These are phyloP conservation scores for Ploettnerulaceae sp. DNA, from an alignment of 2,329 filamentous ascomycete species.

Conservation along the genomic window DNA sequence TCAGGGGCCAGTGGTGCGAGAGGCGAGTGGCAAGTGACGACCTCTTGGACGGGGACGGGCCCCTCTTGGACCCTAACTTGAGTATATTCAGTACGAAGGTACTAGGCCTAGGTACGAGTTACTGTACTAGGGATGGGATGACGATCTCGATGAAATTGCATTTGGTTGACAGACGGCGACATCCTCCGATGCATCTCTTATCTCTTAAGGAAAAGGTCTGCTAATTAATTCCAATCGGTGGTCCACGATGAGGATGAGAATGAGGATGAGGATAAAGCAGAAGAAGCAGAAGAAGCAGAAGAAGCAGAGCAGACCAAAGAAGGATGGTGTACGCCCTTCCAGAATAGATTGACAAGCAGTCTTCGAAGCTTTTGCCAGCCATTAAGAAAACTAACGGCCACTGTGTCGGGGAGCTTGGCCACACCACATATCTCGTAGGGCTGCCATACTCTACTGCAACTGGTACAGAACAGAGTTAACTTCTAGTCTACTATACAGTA, in stretches of 20 bases:
- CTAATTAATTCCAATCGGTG: background rate
- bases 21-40: background rate
- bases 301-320: background rate
- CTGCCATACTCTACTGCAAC: conserved; percentile 16
- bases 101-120: too few species aligned
- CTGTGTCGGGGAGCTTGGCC: conserved; percentile 8
- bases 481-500: too few species aligned
- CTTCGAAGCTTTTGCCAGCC: too few species aligned
- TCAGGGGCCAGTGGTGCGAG: background rate
- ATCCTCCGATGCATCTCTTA: conserved; percentile 7
- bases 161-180: conserved; percentile 7
- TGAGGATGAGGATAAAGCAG: background rate
- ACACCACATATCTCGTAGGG: conserved; percentile 17
- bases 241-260: background rate
- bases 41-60: background rate
- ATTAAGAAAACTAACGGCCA: too few species aligned
- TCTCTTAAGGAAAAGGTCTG: too few species aligned
- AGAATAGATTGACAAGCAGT: background rate
- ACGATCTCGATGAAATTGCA: conserved; percentile 7
- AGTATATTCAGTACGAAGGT: too few species aligned
- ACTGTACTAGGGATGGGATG: too few species aligned
- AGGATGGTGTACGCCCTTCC: background rate
- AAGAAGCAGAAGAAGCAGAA: background rate
- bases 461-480: too few species aligned
- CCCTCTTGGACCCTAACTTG: background rate